Base-by-base conservation (phyloP, 1,139 yeast genomes). In the Pichia sp. region DNA sequence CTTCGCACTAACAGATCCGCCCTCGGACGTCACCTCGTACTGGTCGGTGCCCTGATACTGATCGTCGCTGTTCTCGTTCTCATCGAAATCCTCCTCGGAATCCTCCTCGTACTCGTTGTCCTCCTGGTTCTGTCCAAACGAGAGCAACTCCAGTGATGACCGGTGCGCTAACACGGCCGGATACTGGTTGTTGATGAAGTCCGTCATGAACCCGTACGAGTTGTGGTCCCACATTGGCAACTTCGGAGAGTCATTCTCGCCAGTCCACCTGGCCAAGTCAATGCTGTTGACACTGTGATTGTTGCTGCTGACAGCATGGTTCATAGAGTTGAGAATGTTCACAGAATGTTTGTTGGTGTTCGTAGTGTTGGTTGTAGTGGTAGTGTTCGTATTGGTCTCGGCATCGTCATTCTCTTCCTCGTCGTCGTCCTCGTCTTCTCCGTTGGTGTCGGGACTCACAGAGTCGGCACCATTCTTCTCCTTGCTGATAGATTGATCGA, bases 181-280 rank as follows among this genome's bases (percentile, higher is more conserved):
- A 42, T 60, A 62, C 26, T 58, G 58, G 26, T 60, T 60, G 47
- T 62, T 63, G 19, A 64, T 52, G 50, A 54, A 61, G 45, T 64
- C 68, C 19, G 64, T 60, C 90, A 86, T 85, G 64, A 86, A 86
- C 4, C 93, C 93, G 53, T 79, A 77, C 0, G 89, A 79, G n/a
- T 73, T 72, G 59, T 78, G 83, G 2, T 58, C 62, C 66, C 66
- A 61, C 22, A 56, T 60, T 1, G 64, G 65, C 2, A 64, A 56
- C 4, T 60, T 58, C 19, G 61, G 60, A 8, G 49, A 45, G 9
- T 45, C 49, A 46, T 51, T 54, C 7, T 54, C 62, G 25, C 57
- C 61, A 40, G 56, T 49, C 66, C 65, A 64, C 42, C 51, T 66
- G 31, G 55, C 62, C 10, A 57, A 52, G 28, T 60, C 59, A 36